Conservation (phyloP, 192 early-diverging fungal genomes). For the Thamnidium elegans region DNA sequence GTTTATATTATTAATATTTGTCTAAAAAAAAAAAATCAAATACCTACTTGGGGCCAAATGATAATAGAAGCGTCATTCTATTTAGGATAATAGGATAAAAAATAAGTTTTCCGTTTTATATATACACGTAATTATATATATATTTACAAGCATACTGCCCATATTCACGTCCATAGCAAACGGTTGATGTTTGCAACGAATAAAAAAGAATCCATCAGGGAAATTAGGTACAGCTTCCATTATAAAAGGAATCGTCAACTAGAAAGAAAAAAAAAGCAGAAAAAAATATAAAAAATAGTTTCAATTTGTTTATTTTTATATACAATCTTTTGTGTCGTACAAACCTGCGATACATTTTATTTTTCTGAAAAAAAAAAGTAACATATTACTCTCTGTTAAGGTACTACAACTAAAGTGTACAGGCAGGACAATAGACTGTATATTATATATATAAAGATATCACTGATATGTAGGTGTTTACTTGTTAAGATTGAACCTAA, state of each 20-base stretch:
- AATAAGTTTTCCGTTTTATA: neutral
- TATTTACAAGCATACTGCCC: slow-evolving; percentile 27
- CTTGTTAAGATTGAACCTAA: too few species aligned
- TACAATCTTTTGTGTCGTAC: too few species aligned
- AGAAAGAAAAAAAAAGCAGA: neutral
- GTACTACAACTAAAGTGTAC: too few species aligned
- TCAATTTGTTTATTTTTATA: too few species aligned
- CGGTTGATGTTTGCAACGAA: slow-evolving; percentile 11
- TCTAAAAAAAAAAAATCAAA: neutral
- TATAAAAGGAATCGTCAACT: neutral
- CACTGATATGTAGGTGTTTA: too few species aligned
- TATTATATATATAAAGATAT: too few species aligned
- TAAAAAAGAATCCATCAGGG: slow-evolving; percentile 30
- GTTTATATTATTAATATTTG: too few species aligned
- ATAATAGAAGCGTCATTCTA: slow-evolving; percentile 31
- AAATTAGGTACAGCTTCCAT: slow-evolving; percentile 19
- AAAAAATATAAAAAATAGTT: neutral
- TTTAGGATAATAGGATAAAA: neutral
- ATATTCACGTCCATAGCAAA: slow-evolving; percentile 17
- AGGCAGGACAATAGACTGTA: too few species aligned
- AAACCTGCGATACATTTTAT: too few species aligned
- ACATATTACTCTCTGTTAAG: too few species aligned
- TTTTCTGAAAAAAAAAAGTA: too few species aligned
- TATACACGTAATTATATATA: neutral
- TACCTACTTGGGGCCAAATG: slow-evolving; percentile 32